A percentile compares a stretch with the other conserved stretches of the same genome.
Evolutionary conservation across 495 filamentous ascomycete genomes (phyloP).

Genomic region (Lophium mytilinum): DNA sequence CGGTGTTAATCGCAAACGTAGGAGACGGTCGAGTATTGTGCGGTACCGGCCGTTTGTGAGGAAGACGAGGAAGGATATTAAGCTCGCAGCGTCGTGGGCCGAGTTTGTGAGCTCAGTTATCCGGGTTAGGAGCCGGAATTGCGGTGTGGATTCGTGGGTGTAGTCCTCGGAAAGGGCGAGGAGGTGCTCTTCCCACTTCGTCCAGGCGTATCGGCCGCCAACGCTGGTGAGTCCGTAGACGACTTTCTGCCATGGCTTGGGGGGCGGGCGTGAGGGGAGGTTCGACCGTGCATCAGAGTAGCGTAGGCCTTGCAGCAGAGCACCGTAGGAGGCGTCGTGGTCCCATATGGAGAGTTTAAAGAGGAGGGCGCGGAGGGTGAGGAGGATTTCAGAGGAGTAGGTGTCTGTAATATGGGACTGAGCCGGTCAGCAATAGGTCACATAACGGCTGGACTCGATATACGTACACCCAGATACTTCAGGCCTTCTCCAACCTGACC

Average conservation of each 20-base stretch:
- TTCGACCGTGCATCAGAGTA: constrained; percentile 76
- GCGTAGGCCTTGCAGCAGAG: constrained; percentile 79
- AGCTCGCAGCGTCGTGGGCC: constrained; percentile 67
- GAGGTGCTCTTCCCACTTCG: constrained; percentile 66
- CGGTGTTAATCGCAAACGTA: constrained; percentile 79
- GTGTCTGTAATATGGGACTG: constrained; percentile 62
- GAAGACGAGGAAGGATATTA: constrained; percentile 82
- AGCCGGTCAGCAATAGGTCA: not conserved
- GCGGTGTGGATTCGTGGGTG: constrained; percentile 31
- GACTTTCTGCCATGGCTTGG: constrained; percentile 70
- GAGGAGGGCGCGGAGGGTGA: constrained; percentile 64
- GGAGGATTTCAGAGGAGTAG: constrained; percentile 76
- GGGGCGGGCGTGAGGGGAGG: constrained; percentile 50
- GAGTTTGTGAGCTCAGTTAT: constrained; percentile 62
- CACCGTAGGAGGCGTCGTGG: constrained; percentile 89
- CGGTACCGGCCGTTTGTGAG: constrained; percentile 83
- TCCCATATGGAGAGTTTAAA: constrained; percentile 98
- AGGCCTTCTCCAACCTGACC: constrained; percentile 82
- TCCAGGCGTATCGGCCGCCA: constrained; percentile 80
- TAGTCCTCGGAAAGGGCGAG: constrained; percentile 29
- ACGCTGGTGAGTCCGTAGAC: constrained; percentile 80
- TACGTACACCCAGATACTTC: constrained; percentile 69
- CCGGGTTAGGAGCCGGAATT: constrained; percentile 51
- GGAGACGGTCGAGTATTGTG: constrained; percentile 77
- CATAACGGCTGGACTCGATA: no score